phyloP scores from a whole-genome alignment of 192 early-diverging fungal genomes.

The Podila epigama region DNA sequence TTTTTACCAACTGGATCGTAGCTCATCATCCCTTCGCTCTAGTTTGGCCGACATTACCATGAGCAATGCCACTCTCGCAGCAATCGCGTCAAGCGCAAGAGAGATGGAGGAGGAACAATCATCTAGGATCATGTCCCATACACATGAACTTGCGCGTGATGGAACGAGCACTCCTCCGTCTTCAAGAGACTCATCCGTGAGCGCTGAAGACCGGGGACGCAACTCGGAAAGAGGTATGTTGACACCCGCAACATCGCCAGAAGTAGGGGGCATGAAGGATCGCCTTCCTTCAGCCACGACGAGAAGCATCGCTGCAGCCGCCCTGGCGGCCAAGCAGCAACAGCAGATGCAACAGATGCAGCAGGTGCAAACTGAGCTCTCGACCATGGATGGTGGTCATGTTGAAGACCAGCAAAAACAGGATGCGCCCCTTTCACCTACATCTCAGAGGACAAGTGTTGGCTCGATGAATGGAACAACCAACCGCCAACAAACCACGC shows the following conservation, averaged over 20 bases:
- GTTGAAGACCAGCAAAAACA: not conserved
- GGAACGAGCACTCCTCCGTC: not conserved
- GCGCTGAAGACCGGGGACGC: not conserved
- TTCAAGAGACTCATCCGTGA: not conserved
- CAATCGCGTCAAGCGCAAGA: not conserved
- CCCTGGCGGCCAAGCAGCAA: constrained; percentile 35
- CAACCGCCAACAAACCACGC: constrained; percentile 13
- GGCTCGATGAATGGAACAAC: constrained; percentile 12
- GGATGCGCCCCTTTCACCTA: not conserved
- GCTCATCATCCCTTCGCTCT: constrained; percentile 29
- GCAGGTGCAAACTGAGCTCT: not conserved
- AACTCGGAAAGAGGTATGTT: constrained; percentile 7
- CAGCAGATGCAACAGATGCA: constrained; percentile 6
- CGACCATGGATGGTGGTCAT: not conserved
- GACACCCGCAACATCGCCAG: constrained; percentile 38
- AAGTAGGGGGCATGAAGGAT: constrained; percentile 28
- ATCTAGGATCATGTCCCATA: not conserved
- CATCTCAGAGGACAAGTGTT: constrained; percentile 7
- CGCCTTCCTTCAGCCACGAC: constrained; percentile 41
- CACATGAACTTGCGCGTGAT: too few relatives aligned
- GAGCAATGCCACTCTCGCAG: constrained; percentile 9
- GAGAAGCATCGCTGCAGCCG: constrained; percentile 25
- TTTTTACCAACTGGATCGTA: constrained; percentile 46
- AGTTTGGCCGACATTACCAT: constrained; percentile 41
- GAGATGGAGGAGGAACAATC: not conserved